phyloP scores from a whole-genome alignment of 2,329 filamentous ascomycete species.

The Diaporthe ilicicola region DNA sequence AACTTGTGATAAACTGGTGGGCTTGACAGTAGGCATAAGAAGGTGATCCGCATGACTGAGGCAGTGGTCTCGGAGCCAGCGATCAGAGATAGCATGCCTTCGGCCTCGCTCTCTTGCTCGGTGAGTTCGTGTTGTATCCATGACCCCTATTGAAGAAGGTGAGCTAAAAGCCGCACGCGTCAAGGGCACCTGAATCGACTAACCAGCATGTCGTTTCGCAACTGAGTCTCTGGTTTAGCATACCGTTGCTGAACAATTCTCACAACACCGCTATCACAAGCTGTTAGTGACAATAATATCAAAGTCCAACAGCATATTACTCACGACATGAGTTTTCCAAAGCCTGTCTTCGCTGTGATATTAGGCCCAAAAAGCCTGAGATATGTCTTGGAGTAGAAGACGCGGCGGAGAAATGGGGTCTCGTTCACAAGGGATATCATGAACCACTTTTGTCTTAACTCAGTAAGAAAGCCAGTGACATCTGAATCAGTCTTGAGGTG shows the following conservation, averaged over 20 bases:
- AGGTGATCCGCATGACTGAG: slow-evolving; percentile 22
- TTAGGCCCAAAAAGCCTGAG: slow-evolving; percentile 47
- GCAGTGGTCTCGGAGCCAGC: slow-evolving; percentile 31
- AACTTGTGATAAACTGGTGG: slow-evolving; percentile 53
- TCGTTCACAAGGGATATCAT: slow-evolving; percentile 50
- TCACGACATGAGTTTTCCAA: slow-evolving; percentile 41
- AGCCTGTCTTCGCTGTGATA: slow-evolving; percentile 37
- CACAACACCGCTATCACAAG: background rate
- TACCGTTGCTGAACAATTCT: slow-evolving; percentile 8
- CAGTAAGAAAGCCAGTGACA: slow-evolving; percentile 51
- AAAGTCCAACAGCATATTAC: background rate
- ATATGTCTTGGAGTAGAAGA: slow-evolving; percentile 39
- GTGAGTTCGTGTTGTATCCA: slow-evolving; percentile 44
- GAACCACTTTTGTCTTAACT: slow-evolving; percentile 35
- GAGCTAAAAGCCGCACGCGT: background rate
- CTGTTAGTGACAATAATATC: background rate
- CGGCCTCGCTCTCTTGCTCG: slow-evolving; percentile 52
- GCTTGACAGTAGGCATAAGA: slow-evolving; percentile 52
- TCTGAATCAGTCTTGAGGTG: slow-evolving; percentile 53
- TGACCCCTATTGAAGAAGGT: background rate
- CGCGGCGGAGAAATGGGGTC: slow-evolving; percentile 44
- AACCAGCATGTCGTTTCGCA: slow-evolving; percentile 57
- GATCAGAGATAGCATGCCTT: slow-evolving; percentile 35
- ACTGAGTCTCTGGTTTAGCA: slow-evolving; percentile 45
- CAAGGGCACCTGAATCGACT: background rate